Percentiles rank a stretch among this genome's conserved stretches.
phyloP scores from a whole-genome alignment of 441 rosid species.

The Croton setiger region DNA sequence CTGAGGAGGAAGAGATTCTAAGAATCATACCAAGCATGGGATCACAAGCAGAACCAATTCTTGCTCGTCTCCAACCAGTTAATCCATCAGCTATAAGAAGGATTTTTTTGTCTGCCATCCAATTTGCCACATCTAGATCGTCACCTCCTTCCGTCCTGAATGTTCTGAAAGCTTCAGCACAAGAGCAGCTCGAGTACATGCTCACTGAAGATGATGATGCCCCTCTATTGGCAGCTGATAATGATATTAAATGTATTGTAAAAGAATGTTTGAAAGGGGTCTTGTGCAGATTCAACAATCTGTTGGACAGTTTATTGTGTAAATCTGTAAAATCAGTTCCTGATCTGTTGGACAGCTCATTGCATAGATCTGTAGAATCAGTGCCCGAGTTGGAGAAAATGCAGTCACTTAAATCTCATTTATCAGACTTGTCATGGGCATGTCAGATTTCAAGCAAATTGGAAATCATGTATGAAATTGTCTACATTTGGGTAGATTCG shows the following conservation, averaged over 20 bases:
- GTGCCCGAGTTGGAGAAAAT: constrained; percentile 30
- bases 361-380: constrained; percentile 32
- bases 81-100: constrained; percentile 43
- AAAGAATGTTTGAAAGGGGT: constrained; percentile 55
- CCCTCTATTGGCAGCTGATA: constrained; percentile 57
- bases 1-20: constrained; percentile 88
- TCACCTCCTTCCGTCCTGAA: constrained; percentile 46
- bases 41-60: constrained; percentile 57
- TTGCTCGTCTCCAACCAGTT: constrained; percentile 85
- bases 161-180: constrained; percentile 65
- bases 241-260: constrained; percentile 58
- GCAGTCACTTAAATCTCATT: constrained; percentile 39
- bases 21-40: constrained; percentile 66
- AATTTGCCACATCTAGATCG: constrained; percentile 75
- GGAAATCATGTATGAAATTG: constrained; percentile 74
- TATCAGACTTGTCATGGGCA: constrained; percentile 73
- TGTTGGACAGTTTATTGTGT: constrained; percentile 41
- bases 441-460: constrained; percentile 71
- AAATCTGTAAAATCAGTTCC: constrained; percentile 17
- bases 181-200: constrained; percentile 93
- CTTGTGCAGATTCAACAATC: constrained; percentile 45
- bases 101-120: constrained; percentile 63
- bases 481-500: constrained; percentile 65
- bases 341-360: constrained; percentile 40
- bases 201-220: constrained; percentile 90